Evolutionary conservation across 2,329 filamentous ascomycete genomes (phyloP), one percentile per base, ranked within the genome.

Genomic region (Neobulgaria alba): DNA sequence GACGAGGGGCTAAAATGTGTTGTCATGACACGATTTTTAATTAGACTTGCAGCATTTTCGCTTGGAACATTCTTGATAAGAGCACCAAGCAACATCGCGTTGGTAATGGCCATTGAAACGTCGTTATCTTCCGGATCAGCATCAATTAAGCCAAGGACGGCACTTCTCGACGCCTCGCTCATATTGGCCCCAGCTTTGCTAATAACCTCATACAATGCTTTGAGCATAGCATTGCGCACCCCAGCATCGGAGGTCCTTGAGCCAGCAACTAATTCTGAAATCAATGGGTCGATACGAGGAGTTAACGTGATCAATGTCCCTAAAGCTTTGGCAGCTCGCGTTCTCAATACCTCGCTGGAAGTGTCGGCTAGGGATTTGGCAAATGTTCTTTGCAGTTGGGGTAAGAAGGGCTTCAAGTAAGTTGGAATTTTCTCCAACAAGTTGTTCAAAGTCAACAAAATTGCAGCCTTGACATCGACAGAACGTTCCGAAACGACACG

Each of bases 401-500:
- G 92, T 59, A 98, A 67, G 75, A 98, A 98, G 3, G 92, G 92
- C 66, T 96, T 95, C 46, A 98, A 73, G 53, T 93, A 90, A 8
- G 84, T 77, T 0, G 92, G 92, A 62, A 98, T 96, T 73, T 96
- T 98, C 64, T 95, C 88, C 29, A 98, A 71, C 20, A 98, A 69
- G 54, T 93, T 95, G 68, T 95, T 96, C 51, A 98, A 76, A 0
- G 92, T 95, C 39, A 93, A 74, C 46, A 98, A 71, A 60, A 98
- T 95, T 31, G 92, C 92, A 46, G 86, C 83, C 67, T 95, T 96
- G 63, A 98, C 88, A 38, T 98, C 93, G 2, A 88, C 88, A 2
- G 92, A 95, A 48, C 90, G 80, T 63, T 98, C 92, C 4, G 92
- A 95, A 14, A 98, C 89, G 16, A 96, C 90, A 74, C 92, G 85